A percentile compares a stretch with the other conserved stretches of the same genome.
Conservation (phyloP, 139 green algal genomes). For the Desmodesmus armatus region DNA sequence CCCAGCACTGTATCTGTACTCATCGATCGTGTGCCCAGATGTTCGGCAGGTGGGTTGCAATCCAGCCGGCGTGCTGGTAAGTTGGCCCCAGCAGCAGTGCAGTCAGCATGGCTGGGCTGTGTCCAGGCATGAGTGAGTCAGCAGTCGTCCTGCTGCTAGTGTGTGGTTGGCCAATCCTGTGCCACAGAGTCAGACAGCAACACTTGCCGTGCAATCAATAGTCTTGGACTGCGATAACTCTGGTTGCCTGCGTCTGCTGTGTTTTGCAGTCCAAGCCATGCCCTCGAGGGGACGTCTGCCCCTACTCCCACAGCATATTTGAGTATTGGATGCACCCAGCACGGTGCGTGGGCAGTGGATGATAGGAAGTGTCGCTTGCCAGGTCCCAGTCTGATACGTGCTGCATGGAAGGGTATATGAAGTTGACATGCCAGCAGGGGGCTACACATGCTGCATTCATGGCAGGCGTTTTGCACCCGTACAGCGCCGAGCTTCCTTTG, state of each 20-base stretch:
- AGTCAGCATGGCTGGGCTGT: neutral
- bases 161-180: too few relatives aligned
- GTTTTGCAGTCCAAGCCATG: constrained; percentile 35
- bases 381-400: neutral
- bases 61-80: neutral
- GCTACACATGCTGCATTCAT: neutral
- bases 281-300: constrained; percentile 81
- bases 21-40: constrained; percentile 40
- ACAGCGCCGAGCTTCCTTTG: too few relatives aligned
- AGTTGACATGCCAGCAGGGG: neutral
- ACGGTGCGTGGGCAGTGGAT: neutral
- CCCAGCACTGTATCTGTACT: constrained; percentile 30
- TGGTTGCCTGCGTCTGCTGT: neutral
- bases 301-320: constrained; percentile 92
- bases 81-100: neutral
- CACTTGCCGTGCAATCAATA: too few relatives aligned
- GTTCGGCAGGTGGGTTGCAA: constrained; percentile 13
- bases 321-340: constrained; percentile 64
- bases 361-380: neutral
- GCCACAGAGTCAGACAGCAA: too few relatives aligned
- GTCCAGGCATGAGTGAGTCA: neutral
- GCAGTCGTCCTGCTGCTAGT: neutral
- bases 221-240: too few relatives aligned
- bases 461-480: neutral
- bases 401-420: neutral